These are phyloP conservation scores for Hypoxylon crocopeplum DNA, from an alignment of 495 filamentous ascomycete species.

Conservation along the genomic window DNA sequence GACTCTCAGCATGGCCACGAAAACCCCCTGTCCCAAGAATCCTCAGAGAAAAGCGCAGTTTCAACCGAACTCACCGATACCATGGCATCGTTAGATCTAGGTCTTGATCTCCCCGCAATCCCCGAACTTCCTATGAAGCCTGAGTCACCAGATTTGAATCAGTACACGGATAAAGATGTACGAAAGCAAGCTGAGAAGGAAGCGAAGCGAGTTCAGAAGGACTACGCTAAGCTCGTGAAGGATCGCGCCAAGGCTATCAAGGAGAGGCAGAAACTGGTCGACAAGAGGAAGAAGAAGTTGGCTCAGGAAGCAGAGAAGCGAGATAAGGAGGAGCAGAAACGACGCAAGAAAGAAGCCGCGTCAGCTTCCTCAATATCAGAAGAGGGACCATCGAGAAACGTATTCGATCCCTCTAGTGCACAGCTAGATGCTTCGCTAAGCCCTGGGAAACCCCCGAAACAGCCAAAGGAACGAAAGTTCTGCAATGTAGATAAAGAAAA, in stretches of 20 bases:
- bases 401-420: not conserved
- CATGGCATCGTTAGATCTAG: conserved; percentile 25
- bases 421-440: not conserved
- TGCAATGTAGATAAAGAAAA: conserved; percentile 64
- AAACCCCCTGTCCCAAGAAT: not conserved
- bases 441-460: conserved; percentile 40
- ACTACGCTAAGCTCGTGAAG: conserved; percentile 67
- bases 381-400: conserved; percentile 32
- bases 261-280: conserved; percentile 61
- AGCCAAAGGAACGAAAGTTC: conserved; percentile 71
- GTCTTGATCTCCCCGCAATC: conserved; percentile 49
- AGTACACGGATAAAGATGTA: conserved; percentile 63
- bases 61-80: conserved; percentile 25
- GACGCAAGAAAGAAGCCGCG: conserved; percentile 44
- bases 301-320: conserved; percentile 54
- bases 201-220: conserved; percentile 61
- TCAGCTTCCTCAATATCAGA: conserved; percentile 19
- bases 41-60: conserved; percentile 1
- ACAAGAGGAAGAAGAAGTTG: conserved; percentile 60
- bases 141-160: conserved; percentile 53
- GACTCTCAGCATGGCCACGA: not conserved
- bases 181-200: conserved; percentile 72
- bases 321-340: conserved; percentile 48
- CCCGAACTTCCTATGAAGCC: conserved; percentile 52
- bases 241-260: conserved; percentile 67